Percentiles rank a stretch among this genome's conserved stretches.
Evolutionary conservation across 805 yeast species (phyloP).

Genomic region (Ogataea wickerhamii): DNA sequence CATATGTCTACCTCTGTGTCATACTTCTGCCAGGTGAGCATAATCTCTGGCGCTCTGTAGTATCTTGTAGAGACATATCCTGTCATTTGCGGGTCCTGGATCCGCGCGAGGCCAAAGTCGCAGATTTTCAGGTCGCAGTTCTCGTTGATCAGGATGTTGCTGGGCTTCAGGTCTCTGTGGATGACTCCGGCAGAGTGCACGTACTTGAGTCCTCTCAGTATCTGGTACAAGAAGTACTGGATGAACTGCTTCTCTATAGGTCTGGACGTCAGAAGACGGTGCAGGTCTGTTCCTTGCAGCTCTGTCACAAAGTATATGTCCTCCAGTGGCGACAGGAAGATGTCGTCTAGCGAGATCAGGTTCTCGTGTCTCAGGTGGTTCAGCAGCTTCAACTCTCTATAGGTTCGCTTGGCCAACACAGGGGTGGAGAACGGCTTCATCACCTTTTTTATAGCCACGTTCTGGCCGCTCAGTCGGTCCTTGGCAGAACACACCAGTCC

Average conservation of each 20-base stretch:
- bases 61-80: conserved; percentile 95
- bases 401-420: conserved; percentile 93
- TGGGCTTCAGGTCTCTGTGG: conserved; percentile 92
- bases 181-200: conserved; percentile 95
- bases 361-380: conserved; percentile 95
- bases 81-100: conserved; percentile 98
- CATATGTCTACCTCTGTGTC: conserved; percentile 96
- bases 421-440: conserved; percentile 97
- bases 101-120: conserved; percentile 94
- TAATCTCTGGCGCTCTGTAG: conserved; percentile 97
- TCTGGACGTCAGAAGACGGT: conserved; percentile 82
- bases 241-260: conserved; percentile 96
- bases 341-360: conserved; percentile 87
- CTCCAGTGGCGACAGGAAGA: conserved; percentile 89
- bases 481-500: conserved; percentile 96
- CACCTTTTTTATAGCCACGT: conserved; percentile 95
- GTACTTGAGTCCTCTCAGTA: conserved; percentile 87
- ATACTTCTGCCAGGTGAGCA: conserved; percentile 98
- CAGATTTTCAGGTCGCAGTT: conserved; percentile 94
- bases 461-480: conserved; percentile 85
- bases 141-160: conserved; percentile 84
- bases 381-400: conserved; percentile 88
- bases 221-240: conserved; percentile 94
- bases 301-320: conserved; percentile 97
- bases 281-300: conserved; percentile 94